phyloP scores from a whole-genome alignment of 768 basidiomycete genomes.

The Cystofilobasidium bisporidii region DNA sequence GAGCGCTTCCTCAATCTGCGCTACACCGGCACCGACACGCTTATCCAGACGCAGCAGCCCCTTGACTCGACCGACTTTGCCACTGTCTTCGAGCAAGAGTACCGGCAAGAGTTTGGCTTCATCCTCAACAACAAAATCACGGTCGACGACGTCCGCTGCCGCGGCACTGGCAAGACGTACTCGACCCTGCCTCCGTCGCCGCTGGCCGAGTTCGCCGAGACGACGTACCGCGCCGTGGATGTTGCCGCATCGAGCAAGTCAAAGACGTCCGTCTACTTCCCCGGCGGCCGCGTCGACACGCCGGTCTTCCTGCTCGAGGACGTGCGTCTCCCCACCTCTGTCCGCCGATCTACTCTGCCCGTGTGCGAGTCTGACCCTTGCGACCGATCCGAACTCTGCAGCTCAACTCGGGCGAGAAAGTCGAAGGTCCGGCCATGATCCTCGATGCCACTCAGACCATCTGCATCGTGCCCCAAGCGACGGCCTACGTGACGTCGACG shows the following conservation, averaged over 20 bases:
- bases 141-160: conserved; percentile 24
- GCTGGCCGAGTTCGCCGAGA: conserved; percentile 1
- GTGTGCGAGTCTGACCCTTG: no score
- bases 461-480: neutral
- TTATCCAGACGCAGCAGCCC: conserved; percentile 10
- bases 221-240: conserved; percentile 1
- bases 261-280: conserved; percentile 17
- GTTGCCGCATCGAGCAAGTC: neutral
- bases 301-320: conserved; percentile 11
- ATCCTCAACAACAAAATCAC: conserved; percentile 3
- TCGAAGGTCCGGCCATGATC: conserved; percentile 14
- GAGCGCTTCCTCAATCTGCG: conserved; percentile 25
- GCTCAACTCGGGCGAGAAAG: conserved; percentile 7
- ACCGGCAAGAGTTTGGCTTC: conserved; percentile 25
- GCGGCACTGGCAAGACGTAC: conserved; percentile 17
- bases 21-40: conserved; percentile 23
- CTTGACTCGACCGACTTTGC: conserved; percentile 17
- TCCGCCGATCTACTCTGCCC: neutral
- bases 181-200: conserved; percentile 4
- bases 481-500: conserved; percentile 5
- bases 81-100: conserved; percentile 12
- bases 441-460: conserved; percentile 23
- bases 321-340: neutral
- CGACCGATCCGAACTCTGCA: no score
- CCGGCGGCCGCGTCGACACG: conserved; percentile 1